Conservation (phyloP, 176 grass and related monocot genomes). For the Triticum dicoccoides region DNA sequence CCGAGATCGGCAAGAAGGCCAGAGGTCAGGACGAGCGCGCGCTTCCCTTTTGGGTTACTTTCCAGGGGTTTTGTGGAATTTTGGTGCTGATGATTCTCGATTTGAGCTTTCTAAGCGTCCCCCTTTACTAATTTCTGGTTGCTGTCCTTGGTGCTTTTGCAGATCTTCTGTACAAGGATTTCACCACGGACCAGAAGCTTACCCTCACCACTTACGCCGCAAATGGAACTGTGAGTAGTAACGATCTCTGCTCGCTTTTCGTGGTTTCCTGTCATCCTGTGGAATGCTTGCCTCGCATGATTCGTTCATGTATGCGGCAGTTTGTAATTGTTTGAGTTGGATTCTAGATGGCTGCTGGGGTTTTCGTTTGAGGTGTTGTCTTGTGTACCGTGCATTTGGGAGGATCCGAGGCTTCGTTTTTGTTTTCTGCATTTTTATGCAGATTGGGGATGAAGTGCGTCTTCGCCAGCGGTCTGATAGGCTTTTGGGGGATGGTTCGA, state of each 20-base stretch:
- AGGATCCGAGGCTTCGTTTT: not conserved
- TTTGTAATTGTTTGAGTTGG: not conserved
- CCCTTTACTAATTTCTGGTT: not conserved
- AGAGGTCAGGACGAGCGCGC: constrained; percentile 29
- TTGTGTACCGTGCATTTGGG: not conserved
- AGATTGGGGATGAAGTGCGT: not conserved
- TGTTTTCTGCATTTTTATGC: not conserved
- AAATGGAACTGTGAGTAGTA: constrained; percentile 58
- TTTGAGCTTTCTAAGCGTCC: not conserved
- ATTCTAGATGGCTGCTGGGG: not conserved
- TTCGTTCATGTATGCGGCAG: not conserved
- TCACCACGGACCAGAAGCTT: constrained; percentile 58
- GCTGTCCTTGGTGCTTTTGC: not conserved
- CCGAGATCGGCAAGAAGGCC: constrained; percentile 57
- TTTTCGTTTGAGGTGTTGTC: too few species aligned
- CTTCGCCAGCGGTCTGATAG: not conserved
- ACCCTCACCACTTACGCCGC: constrained; percentile 45
- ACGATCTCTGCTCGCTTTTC: not conserved
- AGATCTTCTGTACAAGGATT: constrained; percentile 70
- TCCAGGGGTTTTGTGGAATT: not conserved
- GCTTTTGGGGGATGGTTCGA: not conserved
- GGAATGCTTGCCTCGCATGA: not conserved
- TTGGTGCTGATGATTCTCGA: not conserved
- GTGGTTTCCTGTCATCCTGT: not conserved
- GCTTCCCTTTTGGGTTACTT: not conserved